These are phyloP conservation scores for Euphorbia schlechtendalii DNA, from an alignment of 441 rosid species.

Conservation along the genomic window DNA sequence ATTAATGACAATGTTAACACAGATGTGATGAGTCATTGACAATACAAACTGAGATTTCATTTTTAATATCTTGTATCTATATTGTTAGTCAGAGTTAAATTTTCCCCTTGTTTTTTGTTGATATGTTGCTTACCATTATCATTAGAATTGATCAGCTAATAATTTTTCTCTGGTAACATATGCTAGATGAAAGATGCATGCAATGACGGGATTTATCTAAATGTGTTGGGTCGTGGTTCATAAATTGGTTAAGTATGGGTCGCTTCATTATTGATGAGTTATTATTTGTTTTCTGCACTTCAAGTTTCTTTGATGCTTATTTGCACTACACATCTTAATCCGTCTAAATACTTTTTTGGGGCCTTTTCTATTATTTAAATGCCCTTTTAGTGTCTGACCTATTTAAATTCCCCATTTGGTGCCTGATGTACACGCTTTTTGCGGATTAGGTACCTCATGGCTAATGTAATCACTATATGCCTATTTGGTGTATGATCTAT, in stretches of 20 bases:
- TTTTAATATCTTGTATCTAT: background rate
- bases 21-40: too few relatives aligned
- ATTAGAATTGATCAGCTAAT: too few relatives aligned
- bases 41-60: background rate
- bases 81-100: background rate
- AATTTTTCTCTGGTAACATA: background rate
- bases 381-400: too few relatives aligned
- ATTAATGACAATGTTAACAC: too few relatives aligned
- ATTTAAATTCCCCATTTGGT: too few relatives aligned
- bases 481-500: too few relatives aligned
- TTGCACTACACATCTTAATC: background rate
- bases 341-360: too few relatives aligned
- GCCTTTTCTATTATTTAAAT: too few relatives aligned
- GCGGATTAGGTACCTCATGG: too few relatives aligned
- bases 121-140: background rate
- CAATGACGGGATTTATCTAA: too few relatives aligned
- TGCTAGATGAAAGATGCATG: background rate
- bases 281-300: background rate
- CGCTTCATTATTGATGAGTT: background rate
- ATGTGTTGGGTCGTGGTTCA: slow-evolving; percentile 21
- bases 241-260: slow-evolving; percentile 1
- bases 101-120: background rate
- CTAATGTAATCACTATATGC: too few relatives aligned
- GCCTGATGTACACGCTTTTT: too few relatives aligned
- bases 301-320: background rate